These are phyloP conservation scores for Wickerhamiella pararugosa DNA, from an alignment of 1,139 yeast genomes.

Conservation along the genomic window DNA sequence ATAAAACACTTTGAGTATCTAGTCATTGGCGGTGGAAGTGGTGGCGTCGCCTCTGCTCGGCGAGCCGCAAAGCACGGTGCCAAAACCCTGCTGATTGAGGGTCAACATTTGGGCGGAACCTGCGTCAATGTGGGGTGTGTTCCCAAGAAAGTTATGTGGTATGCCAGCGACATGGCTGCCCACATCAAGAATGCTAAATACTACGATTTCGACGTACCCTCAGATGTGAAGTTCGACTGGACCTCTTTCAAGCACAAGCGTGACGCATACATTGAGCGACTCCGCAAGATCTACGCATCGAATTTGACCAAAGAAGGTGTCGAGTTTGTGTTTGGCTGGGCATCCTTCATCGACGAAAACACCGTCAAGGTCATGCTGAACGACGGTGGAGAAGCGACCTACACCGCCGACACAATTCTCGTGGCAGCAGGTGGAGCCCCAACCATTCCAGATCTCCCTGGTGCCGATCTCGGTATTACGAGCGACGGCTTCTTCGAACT, in stretches of 20 bases:
- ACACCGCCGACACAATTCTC: conserved; percentile 67
- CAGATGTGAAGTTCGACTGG: conserved; percentile 59
- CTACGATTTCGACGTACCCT: conserved; percentile 58
- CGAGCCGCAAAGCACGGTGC: conserved; percentile 93
- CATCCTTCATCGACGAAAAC: conserved; percentile 36
- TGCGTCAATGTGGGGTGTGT: conserved; percentile 99
- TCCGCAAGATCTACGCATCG: conserved; percentile 85
- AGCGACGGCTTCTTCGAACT: conserved; percentile 87
- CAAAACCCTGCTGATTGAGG: conserved; percentile 68
- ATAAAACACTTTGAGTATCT: conserved; percentile 63
- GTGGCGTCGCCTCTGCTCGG: conserved; percentile 96
- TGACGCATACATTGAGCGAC: conserved; percentile 74
- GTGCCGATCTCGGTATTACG: conserved; percentile 69
- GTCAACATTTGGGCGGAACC: conserved; percentile 78
- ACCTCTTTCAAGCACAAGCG: conserved; percentile 61
- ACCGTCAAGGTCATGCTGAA: conserved; percentile 60
- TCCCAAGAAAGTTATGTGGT: conserved; percentile 98
- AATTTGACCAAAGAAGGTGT: conserved; percentile 82
- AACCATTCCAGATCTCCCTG: conserved; percentile 48
- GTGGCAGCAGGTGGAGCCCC: conserved; percentile 94
- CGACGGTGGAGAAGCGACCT: conserved; percentile 35
- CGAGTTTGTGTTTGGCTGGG: conserved; percentile 78
- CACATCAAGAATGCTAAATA: conserved; percentile 58
- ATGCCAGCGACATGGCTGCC: conserved; percentile 78
- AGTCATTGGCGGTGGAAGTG: conserved; percentile 99